Percentiles rank a stretch among this genome's conserved stretches.
Evolutionary conservation across 306 rosid genomes (phyloP).

Genomic region (Trifolium subterraneum): DNA sequence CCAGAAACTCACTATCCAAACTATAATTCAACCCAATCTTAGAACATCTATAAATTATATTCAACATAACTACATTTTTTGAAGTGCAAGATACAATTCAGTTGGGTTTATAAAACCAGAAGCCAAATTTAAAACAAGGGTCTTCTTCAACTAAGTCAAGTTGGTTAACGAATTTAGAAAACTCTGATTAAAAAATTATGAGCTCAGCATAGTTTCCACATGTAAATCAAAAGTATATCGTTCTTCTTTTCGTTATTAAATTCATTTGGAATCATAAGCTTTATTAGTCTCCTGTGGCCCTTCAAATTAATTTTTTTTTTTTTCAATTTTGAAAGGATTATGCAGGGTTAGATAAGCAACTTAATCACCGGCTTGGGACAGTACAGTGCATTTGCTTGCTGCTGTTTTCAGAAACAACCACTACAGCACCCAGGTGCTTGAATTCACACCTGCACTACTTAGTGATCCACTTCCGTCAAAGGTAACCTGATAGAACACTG

Average conservation of each 20-base stretch:
- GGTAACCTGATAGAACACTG: too few species aligned
- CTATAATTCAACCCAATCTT: slow-evolving; percentile 15
- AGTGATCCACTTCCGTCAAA: too few species aligned
- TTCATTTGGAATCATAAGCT: background rate
- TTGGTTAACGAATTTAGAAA: background rate
- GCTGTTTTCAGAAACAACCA: background rate
- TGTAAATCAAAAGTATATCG: background rate
- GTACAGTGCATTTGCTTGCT: background rate
- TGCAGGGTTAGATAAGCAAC: background rate
- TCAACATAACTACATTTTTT: background rate
- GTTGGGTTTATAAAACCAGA: slow-evolving; percentile 10
- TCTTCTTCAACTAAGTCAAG: background rate
- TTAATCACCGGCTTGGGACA: background rate
- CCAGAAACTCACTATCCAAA: slow-evolving; percentile 4
- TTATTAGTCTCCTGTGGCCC: background rate
- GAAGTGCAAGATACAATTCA: slow-evolving; percentile 12
- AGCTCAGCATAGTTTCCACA: slow-evolving; percentile 1
- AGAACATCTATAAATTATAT: background rate
- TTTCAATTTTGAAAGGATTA: background rate
- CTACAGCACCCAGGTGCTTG: background rate
- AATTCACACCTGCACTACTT: too few species aligned
- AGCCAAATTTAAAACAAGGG: background rate
- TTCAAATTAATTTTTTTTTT: background rate
- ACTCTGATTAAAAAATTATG: background rate
- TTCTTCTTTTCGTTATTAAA: background rate